phyloP scores from a whole-genome alignment of 306 rosid species.

The Cucurbita argyrosperma region DNA sequence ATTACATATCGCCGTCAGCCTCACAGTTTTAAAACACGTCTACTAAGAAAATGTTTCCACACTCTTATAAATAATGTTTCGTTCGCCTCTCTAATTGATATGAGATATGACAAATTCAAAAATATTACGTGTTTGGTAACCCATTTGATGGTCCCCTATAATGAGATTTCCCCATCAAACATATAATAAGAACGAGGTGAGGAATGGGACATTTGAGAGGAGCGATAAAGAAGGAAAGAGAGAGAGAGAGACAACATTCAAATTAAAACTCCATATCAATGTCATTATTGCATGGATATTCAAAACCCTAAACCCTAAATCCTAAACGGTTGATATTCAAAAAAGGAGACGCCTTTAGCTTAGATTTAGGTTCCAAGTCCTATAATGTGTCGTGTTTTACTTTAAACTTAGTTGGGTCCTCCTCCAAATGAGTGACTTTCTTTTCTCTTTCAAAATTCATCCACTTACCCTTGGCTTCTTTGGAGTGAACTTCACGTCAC shows the following conservation, averaged over 20 bases:
- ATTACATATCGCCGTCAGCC: too few species aligned
- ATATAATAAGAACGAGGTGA: slow-evolving; percentile 14
- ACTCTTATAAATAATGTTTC: too few species aligned
- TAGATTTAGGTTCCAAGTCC: not conserved
- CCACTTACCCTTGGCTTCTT: not conserved
- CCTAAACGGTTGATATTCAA: not conserved
- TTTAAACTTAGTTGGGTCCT: not conserved
- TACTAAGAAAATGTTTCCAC: too few species aligned
- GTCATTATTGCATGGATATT: too few species aligned
- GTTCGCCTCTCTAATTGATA: too few species aligned
- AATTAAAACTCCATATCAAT: not conserved
- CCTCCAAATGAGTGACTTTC: not conserved
- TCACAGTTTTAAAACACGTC: too few species aligned
- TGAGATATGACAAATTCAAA: too few species aligned
- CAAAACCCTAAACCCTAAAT: too few species aligned
- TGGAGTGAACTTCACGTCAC: not conserved
- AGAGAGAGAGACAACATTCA: not conserved
- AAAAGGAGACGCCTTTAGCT: not conserved
- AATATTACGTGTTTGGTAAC: not conserved
- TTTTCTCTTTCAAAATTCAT: not conserved
- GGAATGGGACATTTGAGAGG: slow-evolving; percentile 5
- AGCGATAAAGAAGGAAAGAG: not conserved
- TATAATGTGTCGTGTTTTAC: too few species aligned
- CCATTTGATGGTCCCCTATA: slow-evolving; percentile 15
- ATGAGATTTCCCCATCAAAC: slow-evolving; percentile 14